A percentile compares a stretch with the other conserved stretches of the same genome.
phyloP scores from a whole-genome alignment of 108 stramenopile species.

The Aurantiochytrium sp. region DNA sequence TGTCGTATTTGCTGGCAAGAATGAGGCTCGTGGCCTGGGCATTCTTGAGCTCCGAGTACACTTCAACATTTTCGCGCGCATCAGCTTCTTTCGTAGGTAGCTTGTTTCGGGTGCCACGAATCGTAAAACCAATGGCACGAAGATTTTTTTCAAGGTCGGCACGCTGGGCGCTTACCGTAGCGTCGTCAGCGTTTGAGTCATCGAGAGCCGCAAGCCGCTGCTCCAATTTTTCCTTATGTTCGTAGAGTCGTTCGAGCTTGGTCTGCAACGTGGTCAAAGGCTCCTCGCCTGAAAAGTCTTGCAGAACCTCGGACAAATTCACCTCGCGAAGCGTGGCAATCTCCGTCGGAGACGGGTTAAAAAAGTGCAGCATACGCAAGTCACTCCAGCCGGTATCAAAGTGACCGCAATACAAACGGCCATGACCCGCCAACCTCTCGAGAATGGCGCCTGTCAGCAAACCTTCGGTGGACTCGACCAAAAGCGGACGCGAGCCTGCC shows the following conservation, averaged over 20 bases:
- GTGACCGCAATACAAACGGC: conserved; percentile 59
- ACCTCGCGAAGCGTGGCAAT: conserved; percentile 62
- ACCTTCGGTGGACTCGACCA: conserved; percentile 61
- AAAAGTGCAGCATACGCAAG: conserved; percentile 55
- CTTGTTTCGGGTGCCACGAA: not conserved
- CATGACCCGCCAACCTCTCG: conserved; percentile 74
- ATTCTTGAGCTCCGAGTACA: conserved; percentile 21
- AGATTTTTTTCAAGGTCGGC: not conserved
- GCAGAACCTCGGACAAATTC: conserved; percentile 59
- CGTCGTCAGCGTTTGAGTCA: not conserved
- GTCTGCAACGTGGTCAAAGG: conserved; percentile 55
- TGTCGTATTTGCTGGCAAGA: conserved; percentile 63
- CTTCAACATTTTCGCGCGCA: conserved; percentile 42
- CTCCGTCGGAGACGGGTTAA: conserved; percentile 62
- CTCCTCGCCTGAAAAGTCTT: conserved; percentile 38
- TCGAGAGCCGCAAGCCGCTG: conserved; percentile 51
- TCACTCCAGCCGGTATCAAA: conserved; percentile 63
- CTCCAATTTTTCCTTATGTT: conserved; percentile 62
- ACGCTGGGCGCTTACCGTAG: not conserved
- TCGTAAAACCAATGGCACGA: not conserved
- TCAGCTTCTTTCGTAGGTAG: not conserved
- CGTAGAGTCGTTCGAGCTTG: conserved; percentile 63
- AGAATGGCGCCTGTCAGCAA: conserved; percentile 62
- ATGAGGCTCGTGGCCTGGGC: conserved; percentile 34
- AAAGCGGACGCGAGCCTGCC: conserved; percentile 67